Conservation (phyloP, 1,139 yeast genomes). For the Saccharomyces hybrid region DNA sequence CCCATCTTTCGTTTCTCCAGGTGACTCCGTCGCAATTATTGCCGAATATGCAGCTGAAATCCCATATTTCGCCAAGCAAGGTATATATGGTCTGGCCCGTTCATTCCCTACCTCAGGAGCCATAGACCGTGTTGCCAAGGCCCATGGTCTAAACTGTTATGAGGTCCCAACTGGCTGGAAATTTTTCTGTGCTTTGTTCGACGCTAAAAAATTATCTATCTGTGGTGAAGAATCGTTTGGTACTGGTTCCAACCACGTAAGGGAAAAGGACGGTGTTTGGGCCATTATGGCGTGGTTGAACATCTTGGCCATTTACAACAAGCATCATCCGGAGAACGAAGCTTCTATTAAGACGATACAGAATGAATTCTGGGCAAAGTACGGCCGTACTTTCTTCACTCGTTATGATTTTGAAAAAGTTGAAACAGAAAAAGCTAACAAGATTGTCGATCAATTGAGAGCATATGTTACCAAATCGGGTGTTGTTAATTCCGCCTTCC, state of each 20-base stretch:
- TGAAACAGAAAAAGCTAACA: conserved; percentile 62
- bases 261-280: conserved; percentile 98
- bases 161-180: conserved; percentile 99
- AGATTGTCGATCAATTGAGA: conserved; percentile 55
- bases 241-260: conserved; percentile 93
- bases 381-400: conserved; percentile 96
- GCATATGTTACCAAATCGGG: conserved; percentile 37
- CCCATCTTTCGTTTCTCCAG: conserved; percentile 90
- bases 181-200: conserved; percentile 91
- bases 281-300: conserved; percentile 97
- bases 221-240: conserved; percentile 99
- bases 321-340: conserved; percentile 49
- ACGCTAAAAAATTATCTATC: conserved; percentile 83
- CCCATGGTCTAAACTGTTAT: conserved; percentile 65
- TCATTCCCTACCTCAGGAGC: conserved; percentile 99
- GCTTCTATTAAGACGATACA: conserved; percentile 75
- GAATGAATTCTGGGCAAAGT: conserved; percentile 77
- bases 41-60: conserved; percentile 83
- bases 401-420: conserved; percentile 92
- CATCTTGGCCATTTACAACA: conserved; percentile 71
- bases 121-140: conserved; percentile 81
- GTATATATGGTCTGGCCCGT: conserved; percentile 88
- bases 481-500: conserved; percentile 40
- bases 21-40: conserved; percentile 96
- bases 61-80: conserved; percentile 82